These are phyloP conservation scores for Drosera capensis DNA, from an alignment of 148 eudicot species.

Conservation along the genomic window DNA sequence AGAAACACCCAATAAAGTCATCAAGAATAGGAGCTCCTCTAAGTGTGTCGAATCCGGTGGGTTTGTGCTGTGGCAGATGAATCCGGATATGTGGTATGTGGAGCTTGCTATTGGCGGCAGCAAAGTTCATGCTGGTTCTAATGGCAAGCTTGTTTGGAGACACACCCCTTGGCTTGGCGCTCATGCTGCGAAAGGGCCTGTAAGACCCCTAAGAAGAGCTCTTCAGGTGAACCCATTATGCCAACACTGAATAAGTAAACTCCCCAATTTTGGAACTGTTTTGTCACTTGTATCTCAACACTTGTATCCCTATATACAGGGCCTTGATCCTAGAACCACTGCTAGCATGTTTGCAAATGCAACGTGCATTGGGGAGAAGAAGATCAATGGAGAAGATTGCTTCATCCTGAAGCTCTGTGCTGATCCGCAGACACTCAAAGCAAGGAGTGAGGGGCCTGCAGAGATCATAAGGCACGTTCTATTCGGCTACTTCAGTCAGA, in stretches of 20 bases:
- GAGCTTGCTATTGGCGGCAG: conserved; percentile 70
- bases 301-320: conserved; percentile 17
- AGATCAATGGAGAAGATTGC: conserved; percentile 49
- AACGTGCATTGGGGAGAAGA: conserved; percentile 53
- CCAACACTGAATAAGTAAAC: background rate
- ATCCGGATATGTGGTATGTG: conserved; percentile 81
- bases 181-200: conserved; percentile 77
- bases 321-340: conserved; percentile 52
- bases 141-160: conserved; percentile 71
- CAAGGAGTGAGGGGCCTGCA: conserved; percentile 56
- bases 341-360: conserved; percentile 54
- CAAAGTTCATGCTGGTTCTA: conserved; percentile 75
- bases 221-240: conserved; percentile 40
- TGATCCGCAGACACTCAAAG: conserved; percentile 43
- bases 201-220: conserved; percentile 69
- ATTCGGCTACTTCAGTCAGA: conserved; percentile 51
- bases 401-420: conserved; percentile 51
- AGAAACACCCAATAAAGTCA: conserved; percentile 55
- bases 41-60: conserved; percentile 57
- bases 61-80: conserved; percentile 75
- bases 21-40: conserved; percentile 43
- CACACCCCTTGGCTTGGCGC: conserved; percentile 84
- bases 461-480: conserved; percentile 48
- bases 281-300: too few relatives aligned
- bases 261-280: too few relatives aligned